phyloP scores from a whole-genome alignment of 768 basidiomycete genomes.

The Boletus rubescentipes region DNA sequence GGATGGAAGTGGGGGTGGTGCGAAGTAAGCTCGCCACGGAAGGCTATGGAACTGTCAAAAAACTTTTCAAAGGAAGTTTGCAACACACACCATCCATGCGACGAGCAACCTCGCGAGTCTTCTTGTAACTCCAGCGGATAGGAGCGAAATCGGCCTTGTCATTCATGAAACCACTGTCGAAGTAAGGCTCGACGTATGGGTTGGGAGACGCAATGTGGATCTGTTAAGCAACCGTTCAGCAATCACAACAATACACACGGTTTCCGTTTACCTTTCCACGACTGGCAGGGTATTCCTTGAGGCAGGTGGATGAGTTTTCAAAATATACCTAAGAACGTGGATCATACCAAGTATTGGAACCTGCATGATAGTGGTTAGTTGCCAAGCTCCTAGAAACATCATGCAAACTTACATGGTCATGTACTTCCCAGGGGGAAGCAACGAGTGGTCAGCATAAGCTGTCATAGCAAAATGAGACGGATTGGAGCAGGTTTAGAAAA shows the following conservation, averaged over 20 bases:
- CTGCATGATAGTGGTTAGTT: constrained; percentile 1
- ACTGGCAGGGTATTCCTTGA: constrained; percentile 63
- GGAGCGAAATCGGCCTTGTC: constrained; percentile 75
- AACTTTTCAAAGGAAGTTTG: neutral
- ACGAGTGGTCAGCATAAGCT: constrained; percentile 70
- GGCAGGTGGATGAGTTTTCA: neutral
- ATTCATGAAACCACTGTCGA: constrained; percentile 80
- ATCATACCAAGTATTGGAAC: constrained; percentile 57
- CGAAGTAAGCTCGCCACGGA: constrained; percentile 69
- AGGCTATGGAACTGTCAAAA: constrained; percentile 39
- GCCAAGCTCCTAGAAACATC: constrained; percentile 22
- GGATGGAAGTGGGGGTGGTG: constrained; percentile 78
- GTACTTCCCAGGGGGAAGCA: constrained; percentile 71
- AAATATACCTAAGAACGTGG: neutral
- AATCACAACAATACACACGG: no score
- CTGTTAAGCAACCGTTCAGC: constrained; percentile 26
- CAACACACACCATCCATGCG: constrained; percentile 59
- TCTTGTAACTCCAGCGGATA: constrained; percentile 77
- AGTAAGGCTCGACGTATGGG: constrained; percentile 62
- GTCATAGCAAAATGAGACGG: neutral
- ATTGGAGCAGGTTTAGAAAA: neutral
- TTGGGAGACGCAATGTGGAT: constrained; percentile 61
- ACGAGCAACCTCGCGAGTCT: constrained; percentile 68
- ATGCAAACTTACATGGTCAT: constrained; percentile 53
- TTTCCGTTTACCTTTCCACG: constrained; percentile 54